Percentiles rank a stretch among this genome's conserved stretches.
Evolutionary conservation across 305 asterid genomes (phyloP).

Genomic region (Plantago rigida): DNA sequence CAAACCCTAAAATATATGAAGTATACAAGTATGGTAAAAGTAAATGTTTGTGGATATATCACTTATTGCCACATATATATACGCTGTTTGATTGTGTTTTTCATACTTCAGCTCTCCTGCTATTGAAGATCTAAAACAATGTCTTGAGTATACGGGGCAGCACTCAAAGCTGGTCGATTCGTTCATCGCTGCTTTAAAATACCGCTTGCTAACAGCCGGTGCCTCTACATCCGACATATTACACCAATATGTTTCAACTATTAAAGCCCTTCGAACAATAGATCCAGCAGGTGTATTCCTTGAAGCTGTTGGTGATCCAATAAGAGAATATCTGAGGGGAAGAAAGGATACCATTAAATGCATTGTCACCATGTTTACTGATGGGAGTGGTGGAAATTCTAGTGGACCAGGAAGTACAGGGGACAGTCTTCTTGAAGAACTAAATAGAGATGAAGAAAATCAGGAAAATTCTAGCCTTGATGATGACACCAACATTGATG

Average conservation of each 20-base stretch:
- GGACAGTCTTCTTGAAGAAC: conserved; percentile 94
- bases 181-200: conserved; percentile 71
- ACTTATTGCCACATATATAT: conserved; percentile 7
- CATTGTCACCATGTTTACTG: conserved; percentile 97
- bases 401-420: conserved; percentile 69
- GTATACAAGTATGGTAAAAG: not conserved
- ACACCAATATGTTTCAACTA: conserved; percentile 84
- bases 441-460: conserved; percentile 91
- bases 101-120: conserved; percentile 74
- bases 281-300: conserved; percentile 96
- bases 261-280: conserved; percentile 92
- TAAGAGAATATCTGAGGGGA: conserved; percentile 87
- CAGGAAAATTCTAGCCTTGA: conserved; percentile 66
- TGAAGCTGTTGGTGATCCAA: conserved; percentile 95
- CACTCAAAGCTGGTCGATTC: conserved; percentile 95
- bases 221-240: conserved; percentile 93
- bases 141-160: conserved; percentile 92
- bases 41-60: not conserved
- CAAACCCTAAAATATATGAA: too few relatives aligned
- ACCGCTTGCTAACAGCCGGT: conserved; percentile 90
- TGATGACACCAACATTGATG: conserved; percentile 68
- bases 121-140: conserved; percentile 78
- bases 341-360: conserved; percentile 93
- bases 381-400: conserved; percentile 83
- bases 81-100: conserved; percentile 16